These are phyloP conservation scores for Hypsizygus marmoreus DNA, from an alignment of 768 basidiomycete genomes.

Conservation along the genomic window DNA sequence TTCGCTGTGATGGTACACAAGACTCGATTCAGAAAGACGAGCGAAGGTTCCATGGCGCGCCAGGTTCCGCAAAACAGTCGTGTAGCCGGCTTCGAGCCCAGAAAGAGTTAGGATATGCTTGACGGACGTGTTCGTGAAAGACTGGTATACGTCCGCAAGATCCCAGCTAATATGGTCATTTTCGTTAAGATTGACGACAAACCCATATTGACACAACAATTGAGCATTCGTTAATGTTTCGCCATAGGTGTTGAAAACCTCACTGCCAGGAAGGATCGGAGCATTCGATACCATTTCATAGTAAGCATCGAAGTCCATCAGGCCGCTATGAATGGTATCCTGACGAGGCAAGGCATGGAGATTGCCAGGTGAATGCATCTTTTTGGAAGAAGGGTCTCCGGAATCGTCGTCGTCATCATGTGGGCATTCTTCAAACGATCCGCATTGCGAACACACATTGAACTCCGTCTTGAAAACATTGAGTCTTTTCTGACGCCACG, in stretches of 20 bases:
- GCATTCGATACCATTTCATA: conserved; percentile 72
- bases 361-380: neutral
- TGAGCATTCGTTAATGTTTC: conserved; percentile 63
- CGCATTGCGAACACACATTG: conserved; percentile 73
- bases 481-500: neutral
- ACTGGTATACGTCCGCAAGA: conserved; percentile 29
- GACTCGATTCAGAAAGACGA: conserved; percentile 21
- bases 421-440: conserved; percentile 64
- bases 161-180: conserved; percentile 57
- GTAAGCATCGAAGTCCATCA: conserved; percentile 33
- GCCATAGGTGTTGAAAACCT: conserved; percentile 84
- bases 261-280: conserved; percentile 47
- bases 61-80: conserved; percentile 5
- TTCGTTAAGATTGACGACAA: conserved; percentile 72
- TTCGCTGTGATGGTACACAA: conserved; percentile 13
- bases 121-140: conserved; percentile 7
- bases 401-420: conserved; percentile 54
- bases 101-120: conserved; percentile 2
- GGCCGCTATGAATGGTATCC: no score
- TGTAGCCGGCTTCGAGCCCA: conserved; percentile 10
- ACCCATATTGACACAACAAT: conserved; percentile 72
- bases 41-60: conserved; percentile 7
- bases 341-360: neutral
- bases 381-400: conserved; percentile 5
- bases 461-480: conserved; percentile 58